These are phyloP conservation scores for Mrakia hoshinonis DNA, from an alignment of 768 basidiomycete genomes.

Conservation along the genomic window DNA sequence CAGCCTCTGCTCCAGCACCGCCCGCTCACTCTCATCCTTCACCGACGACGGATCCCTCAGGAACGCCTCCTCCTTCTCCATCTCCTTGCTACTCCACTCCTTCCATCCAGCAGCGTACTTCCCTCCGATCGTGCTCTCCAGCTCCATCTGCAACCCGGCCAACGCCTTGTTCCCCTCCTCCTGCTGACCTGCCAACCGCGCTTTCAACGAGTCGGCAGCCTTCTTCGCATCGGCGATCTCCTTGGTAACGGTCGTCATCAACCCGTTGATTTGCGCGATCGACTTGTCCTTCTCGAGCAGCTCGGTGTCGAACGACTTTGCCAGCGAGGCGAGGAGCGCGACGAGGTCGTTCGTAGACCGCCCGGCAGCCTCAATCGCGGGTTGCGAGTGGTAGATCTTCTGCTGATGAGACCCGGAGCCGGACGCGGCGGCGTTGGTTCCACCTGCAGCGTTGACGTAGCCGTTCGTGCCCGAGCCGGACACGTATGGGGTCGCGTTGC, in stretches of 20 bases:
- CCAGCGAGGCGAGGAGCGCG: slow-evolving; percentile 75
- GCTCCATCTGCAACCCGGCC: slow-evolving; percentile 54
- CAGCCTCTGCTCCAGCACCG: slow-evolving; percentile 43
- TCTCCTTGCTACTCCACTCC: slow-evolving; percentile 82
- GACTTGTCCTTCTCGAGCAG: slow-evolving; percentile 85
- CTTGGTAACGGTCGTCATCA: slow-evolving; percentile 74
- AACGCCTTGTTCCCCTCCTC: slow-evolving; percentile 54
- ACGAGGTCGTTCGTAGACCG: slow-evolving; percentile 77
- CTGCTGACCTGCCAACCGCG: slow-evolving; percentile 56
- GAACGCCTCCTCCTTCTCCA: slow-evolving; percentile 55
- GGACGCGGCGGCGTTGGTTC: slow-evolving; percentile 30
- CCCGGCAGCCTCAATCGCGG: slow-evolving; percentile 77
- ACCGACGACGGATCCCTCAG: background rate
- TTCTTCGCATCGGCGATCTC: slow-evolving; percentile 82
- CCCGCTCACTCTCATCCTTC: slow-evolving; percentile 33
- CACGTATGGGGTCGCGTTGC: background rate
- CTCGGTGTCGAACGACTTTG: slow-evolving; percentile 83
- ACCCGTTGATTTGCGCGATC: slow-evolving; percentile 75
- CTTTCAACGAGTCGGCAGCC: slow-evolving; percentile 58
- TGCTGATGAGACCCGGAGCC: slow-evolving; percentile 37
- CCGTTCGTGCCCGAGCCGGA: background rate
- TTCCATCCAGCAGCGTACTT: slow-evolving; percentile 83
- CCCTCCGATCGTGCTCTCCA: slow-evolving; percentile 67
- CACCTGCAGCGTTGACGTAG: background rate
- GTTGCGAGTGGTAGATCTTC: slow-evolving; percentile 72